Evolutionary conservation across 1,139 yeast species (phyloP), one percentile per base, ranked within the genome.

Genomic region (Debaryomyces psychrophilus): DNA sequence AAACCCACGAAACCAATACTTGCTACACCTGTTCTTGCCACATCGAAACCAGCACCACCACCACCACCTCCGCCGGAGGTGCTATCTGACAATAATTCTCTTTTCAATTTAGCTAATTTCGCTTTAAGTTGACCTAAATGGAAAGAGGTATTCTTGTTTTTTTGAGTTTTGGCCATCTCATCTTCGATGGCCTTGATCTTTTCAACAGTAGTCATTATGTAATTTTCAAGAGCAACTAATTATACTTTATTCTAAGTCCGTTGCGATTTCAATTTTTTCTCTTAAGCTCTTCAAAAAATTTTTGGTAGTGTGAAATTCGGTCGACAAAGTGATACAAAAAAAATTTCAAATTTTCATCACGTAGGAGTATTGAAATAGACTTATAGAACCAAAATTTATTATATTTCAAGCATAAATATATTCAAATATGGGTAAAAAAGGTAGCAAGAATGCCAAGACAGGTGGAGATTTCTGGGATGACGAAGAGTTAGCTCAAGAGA

Each of bases 61-160:
- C 96, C 95, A 42, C 97, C 97, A 34, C 97, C 96, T 37, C 77
- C 76, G 41, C 86, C 78, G 1, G 89, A 77, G 22, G 87, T 68
- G 5, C 92, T 77, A 51, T 90, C 95, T 9, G 95, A 83, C 53
- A 93, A 76, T 49, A 93, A 77, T 64, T 95, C 99, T 62, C 97
- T 81, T 73, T 95, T 87, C 58, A 93, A 77, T 64, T 92, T 92
- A 45, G 99, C 99, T 45, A 95, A 74, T 64, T 93, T 93, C 45
- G 99, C 99, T 69, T 95, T 93, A 57, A 93, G 77, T 72, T 90
- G 96, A 62, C 98, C 99, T 79, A 93, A 74, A 76, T 93, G 99
- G 73, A 87, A 93, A 51, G 92, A 87, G 4, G 98, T 92, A 63
- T 93, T 95, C 82, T 90, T 92, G 71, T 92, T 92, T 71, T 92